Evolutionary conservation across 129 eudicot genomes (phyloP), one percentile per base, ranked within the genome.

Genomic region (Flaveria trinervia): DNA sequence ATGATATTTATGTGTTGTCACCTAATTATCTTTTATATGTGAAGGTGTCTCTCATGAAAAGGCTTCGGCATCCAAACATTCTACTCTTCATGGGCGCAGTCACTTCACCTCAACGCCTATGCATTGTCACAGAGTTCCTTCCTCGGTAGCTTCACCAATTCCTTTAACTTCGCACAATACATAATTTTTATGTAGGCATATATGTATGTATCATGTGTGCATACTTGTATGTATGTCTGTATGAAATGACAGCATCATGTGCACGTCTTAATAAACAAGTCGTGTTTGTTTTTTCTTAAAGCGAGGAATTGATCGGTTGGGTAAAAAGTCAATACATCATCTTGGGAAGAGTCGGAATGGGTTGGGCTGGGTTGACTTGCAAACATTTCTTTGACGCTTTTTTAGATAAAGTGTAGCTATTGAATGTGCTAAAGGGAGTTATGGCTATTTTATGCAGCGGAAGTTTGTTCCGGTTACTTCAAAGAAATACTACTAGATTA

Each of bases 31-130:
- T 39, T 51, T 54, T 5, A 7, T 65, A 36, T 36, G 41, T 87
- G 72, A 70, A 94, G 98, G 96, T 94, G 28, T 89, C 93, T 57
- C 93, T 94, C 49, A 93, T 93, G 98, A 93, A 91, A 85, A 86
- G 92, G 66, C 93, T 93, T 49, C 85, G 98, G 81, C 97, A 94
- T 86, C 98, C 98, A 46, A 91, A 89, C 84, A 87, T 94, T 85
- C 85, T 94, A 65, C 91, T 94, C 61, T 94, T 94, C 81, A 94
- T 94, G 98, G 98, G 98, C 65, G 97, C 97, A 26, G 97, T 91
- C 49, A 89, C 97, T 65, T 85, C 98, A 64, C 96, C 98, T 77
- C 85, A 94, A 85, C 93, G 92, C 65, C 90, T 94, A 72, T 91
- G 98, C 81, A 94, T 94, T 62, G 96, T 94, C 60, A 94, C 98